Base-by-base conservation (phyloP, 2,329 filamentous ascomycete species). In the Rhexocercosporidium sp. region DNA sequence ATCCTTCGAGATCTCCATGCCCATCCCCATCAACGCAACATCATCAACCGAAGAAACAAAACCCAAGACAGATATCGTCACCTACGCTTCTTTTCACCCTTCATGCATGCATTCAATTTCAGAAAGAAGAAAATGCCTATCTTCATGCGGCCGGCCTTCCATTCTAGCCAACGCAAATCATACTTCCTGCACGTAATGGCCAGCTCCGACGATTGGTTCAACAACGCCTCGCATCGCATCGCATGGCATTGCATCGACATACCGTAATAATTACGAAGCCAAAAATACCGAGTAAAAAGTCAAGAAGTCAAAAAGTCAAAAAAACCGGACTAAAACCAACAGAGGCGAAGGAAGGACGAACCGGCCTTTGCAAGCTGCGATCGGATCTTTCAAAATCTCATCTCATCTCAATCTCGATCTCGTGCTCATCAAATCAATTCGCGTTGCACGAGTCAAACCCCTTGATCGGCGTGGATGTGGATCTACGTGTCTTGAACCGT, bases 161-260 rank as follows among this genome's bases (percentile, higher is more conserved):
- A 29, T 31, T 37, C 34, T 11, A 37, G 34, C 37, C n/a, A 39
- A 2, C 22, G 39, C 41, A 20, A 31, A 46, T 60, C 22, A 12
- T 51, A 3, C 41, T 47, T 62, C 29, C 59, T 65, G 66, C 62
- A 68, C 66, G 66, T 53, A 65, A 68, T 65, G 22, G 27, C 22
- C 34, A 25, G n/a, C 8, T 2, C 31, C 3, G 44, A 53, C 59
- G 41, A 69, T 66, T 69, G 61, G 67, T 47, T 29, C n/a, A 20
- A 47, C 20, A 47, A n/a, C 44, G 39, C 39, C 14, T 44, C 12
- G 44, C 44, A 47, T 20, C 9, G 44, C 44, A 47, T 44, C 1
- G 41, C 16, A 44, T 44, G 14, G 7, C 41, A 44, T 44, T 5
- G 44, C 44, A 47, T 47, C 44, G 44, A 47, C 20, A n/a, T n/a